Conservation (phyloP, 768 basidiomycete genomes). For the Lentinula boryana region DNA sequence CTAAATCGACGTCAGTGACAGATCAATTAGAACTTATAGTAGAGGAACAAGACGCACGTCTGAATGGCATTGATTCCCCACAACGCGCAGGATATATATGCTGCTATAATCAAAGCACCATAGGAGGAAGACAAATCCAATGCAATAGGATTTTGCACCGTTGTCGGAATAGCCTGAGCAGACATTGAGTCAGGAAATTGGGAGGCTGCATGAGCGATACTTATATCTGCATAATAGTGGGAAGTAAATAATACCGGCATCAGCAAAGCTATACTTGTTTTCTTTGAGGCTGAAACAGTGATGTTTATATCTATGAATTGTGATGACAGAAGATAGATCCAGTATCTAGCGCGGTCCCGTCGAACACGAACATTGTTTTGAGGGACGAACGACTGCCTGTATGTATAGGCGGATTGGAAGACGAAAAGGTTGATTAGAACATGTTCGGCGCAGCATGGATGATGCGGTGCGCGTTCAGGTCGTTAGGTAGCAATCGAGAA, state of each 20-base stretch:
- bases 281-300: no score
- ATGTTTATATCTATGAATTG: no score
- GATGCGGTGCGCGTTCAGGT: no score
- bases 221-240: neutral
- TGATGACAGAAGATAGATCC: no score
- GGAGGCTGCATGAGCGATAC: neutral
- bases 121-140: conserved; percentile 10
- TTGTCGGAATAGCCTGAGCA: conserved; percentile 8
- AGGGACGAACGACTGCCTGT: no score
- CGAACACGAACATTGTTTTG: no score
- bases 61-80: conserved; percentile 12
- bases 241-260: neutral
- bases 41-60: neutral
- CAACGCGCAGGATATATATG: conserved; percentile 9
- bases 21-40: neutral
- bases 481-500: no score
- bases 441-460: no score
- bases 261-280: no score
- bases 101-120: conserved; percentile 12
- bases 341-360: no score
- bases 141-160: conserved; percentile 7
- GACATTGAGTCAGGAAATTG: conserved; percentile 3
- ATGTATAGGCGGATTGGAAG: no score
- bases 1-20: neutral
- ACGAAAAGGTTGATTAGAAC: no score